Evolutionary conservation across 106 monocot species (phyloP).

Genomic region (Acorus gramineus): DNA sequence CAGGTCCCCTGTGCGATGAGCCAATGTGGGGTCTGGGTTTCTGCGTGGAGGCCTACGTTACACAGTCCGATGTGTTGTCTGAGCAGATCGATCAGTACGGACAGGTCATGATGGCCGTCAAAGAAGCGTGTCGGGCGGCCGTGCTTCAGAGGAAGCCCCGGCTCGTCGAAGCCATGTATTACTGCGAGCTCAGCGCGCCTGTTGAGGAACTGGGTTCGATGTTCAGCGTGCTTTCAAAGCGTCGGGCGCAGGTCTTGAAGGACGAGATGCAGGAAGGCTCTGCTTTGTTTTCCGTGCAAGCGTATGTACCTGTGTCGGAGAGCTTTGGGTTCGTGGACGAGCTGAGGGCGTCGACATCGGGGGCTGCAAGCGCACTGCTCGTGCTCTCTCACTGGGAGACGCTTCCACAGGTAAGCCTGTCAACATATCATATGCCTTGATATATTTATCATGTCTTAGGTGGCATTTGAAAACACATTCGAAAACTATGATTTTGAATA

Average conservation of each 20-base stretch:
- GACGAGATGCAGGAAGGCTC: conserved; percentile 96
- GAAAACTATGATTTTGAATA: too few relatives aligned
- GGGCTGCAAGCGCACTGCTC: conserved; percentile 70
- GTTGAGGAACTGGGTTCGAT: conserved; percentile 63
- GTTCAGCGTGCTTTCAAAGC: conserved; percentile 68
- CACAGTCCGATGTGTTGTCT: conserved; percentile 31
- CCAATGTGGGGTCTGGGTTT: conserved; percentile 94
- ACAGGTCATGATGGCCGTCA: conserved; percentile 81
- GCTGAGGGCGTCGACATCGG: conserved; percentile 64
- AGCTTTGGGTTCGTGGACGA: conserved; percentile 83
- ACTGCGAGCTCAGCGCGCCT: conserved; percentile 79
- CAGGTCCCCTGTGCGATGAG: conserved; percentile 85
- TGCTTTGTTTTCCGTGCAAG: conserved; percentile 73
- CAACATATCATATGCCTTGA: too few relatives aligned
- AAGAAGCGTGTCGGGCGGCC: conserved; percentile 75
- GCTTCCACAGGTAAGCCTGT: conserved; percentile 15
- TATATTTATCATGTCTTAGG: too few relatives aligned
- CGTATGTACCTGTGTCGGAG: conserved; percentile 90
- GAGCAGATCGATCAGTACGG: conserved; percentile 62
- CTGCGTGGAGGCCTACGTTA: conserved; percentile 56
- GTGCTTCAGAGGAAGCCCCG: conserved; percentile 76
- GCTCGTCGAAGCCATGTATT: conserved; percentile 91
- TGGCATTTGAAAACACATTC: too few relatives aligned
- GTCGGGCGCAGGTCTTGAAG: conserved; percentile 70
- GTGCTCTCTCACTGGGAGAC: conserved; percentile 92